Conservation (phyloP, 2,329 filamentous ascomycete genomes). For the Aspergillus glaucus region DNA sequence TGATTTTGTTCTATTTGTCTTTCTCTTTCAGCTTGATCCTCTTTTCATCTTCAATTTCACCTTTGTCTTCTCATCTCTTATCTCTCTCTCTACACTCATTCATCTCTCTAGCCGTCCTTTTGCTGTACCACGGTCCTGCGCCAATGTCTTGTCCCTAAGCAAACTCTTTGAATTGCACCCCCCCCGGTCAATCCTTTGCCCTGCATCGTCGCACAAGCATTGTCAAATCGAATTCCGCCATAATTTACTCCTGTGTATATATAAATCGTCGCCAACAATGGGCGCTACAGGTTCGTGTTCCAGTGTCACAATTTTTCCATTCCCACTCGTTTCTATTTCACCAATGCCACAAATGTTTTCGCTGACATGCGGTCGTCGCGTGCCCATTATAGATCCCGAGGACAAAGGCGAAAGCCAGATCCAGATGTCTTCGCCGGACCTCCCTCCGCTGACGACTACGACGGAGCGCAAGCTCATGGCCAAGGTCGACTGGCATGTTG, state of each 20-base stretch:
- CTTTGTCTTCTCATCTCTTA: neutral
- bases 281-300: constrained; percentile 11
- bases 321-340: neutral
- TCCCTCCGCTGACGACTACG: constrained; percentile 29
- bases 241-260: neutral
- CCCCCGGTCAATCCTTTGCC: neutral
- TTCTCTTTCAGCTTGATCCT: neutral
- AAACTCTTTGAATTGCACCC: too few relatives aligned
- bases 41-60: neutral
- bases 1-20: too few relatives aligned
- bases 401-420: constrained; percentile 17
- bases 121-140: neutral
- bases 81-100: neutral
- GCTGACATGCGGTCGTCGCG: neutral
- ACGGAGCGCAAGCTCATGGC: constrained; percentile 58
- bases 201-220: neutral
- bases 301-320: neutral
- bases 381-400: neutral
- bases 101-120: neutral
- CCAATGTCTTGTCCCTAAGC: neutral
- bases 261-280: constrained; percentile 1
- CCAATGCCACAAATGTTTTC: neutral
- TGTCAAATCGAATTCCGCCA: neutral
- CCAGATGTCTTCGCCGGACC: constrained; percentile 10
- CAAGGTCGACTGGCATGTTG: constrained; percentile 64